Evolutionary conservation across 139 green algal genomes (phyloP).

Genomic region (Coccomyxa sp.): DNA sequence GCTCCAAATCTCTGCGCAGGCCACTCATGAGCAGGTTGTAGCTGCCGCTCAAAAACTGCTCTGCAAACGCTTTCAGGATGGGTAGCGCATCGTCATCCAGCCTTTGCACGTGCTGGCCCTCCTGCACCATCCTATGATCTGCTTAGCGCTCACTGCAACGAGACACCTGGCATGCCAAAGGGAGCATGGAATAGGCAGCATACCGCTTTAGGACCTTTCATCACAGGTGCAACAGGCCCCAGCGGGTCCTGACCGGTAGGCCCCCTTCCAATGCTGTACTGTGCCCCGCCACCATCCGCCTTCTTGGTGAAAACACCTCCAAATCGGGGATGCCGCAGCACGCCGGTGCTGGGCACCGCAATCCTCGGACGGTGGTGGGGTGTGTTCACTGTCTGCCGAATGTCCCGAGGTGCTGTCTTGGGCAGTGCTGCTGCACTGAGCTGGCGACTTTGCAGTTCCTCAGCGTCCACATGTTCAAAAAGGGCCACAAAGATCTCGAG

Average conservation of each 20-base stretch:
- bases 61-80: slow-evolving; percentile 29
- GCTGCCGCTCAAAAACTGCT: slow-evolving; percentile 44
- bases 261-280: background rate
- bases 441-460: slow-evolving; percentile 10
- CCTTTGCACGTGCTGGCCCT: background rate
- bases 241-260: background rate
- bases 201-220: slow-evolving; percentile 1
- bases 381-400: background rate
- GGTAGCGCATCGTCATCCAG: background rate
- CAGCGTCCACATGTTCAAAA: slow-evolving; percentile 21
- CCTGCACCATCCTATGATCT: background rate
- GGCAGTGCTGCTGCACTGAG: background rate
- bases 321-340: slow-evolving; percentile 19
- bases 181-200: background rate
- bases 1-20: slow-evolving; percentile 39
- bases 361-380: too few relatives aligned
- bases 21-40: slow-evolving; percentile 59
- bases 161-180: background rate
- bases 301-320: slow-evolving; percentile 11
- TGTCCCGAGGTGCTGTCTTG: background rate
- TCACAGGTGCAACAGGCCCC: background rate
- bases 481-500: slow-evolving; percentile 66
- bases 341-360: background rate
- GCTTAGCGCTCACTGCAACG: background rate
- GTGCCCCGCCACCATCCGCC: background rate